Evolutionary conservation across 495 filamentous ascomycete species (phyloP).

Genomic region (Cercophora samala): DNA sequence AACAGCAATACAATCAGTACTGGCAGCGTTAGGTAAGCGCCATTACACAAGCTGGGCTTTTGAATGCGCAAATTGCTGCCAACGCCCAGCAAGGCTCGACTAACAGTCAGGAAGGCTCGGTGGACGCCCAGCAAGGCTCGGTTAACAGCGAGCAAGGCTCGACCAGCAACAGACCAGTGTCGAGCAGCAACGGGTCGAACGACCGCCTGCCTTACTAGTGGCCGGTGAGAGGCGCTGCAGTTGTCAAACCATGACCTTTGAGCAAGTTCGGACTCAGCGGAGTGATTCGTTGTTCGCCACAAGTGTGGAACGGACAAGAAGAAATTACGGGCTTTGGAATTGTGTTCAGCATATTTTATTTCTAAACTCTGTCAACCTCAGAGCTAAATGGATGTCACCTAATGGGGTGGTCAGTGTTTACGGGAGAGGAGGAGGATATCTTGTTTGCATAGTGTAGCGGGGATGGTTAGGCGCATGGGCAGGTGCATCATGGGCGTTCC

Average conservation of each 20-base stretch:
- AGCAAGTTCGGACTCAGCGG: neutral
- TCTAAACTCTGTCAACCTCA: neutral
- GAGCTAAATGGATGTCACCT: neutral
- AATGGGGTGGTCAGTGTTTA: neutral
- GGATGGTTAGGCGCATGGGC: neutral
- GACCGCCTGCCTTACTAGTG: neutral
- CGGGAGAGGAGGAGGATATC: neutral
- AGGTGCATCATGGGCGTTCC: neutral
- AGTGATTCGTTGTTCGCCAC: neutral
- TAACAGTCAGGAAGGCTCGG: neutral
- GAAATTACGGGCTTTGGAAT: neutral
- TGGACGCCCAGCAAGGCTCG: too few relatives aligned
- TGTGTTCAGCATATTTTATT: neutral
- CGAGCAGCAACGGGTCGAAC: neutral
- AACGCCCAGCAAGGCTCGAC: neutral
- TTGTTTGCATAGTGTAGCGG: neutral
- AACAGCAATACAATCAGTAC: neutral
- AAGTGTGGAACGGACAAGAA: neutral
- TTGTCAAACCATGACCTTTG: neutral
- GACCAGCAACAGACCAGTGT: too few relatives aligned
- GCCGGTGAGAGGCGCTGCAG: neutral
- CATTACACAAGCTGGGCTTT: neutral
- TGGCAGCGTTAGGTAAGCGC: neutral
- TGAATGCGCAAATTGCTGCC: neutral
- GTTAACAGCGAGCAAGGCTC: too few relatives aligned